Percentiles rank a stretch among this genome's conserved stretches.
These are phyloP conservation scores for Huntiella decipiens DNA, from an alignment of 2,329 filamentous ascomycete species.

Conservation along the genomic window DNA sequence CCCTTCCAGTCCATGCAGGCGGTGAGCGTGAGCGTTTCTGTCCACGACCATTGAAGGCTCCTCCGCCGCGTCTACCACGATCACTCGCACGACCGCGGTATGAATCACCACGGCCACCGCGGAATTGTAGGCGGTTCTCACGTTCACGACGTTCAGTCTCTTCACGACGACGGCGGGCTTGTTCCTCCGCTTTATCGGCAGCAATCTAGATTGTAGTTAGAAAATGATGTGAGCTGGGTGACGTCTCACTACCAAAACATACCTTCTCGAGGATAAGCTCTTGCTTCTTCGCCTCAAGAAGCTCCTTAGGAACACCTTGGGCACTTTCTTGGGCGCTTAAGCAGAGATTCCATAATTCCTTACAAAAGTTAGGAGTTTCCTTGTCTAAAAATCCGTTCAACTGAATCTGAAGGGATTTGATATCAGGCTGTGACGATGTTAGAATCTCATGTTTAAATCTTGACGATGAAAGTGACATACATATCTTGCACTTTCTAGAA, in stretches of 20 bases:
- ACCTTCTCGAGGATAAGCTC: slow-evolving; percentile 94
- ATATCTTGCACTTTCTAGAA: slow-evolving; percentile 54
- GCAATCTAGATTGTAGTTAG: slow-evolving; percentile 39
- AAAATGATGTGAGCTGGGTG: not conserved
- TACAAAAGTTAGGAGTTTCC: slow-evolving; percentile 74
- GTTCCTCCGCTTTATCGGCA: slow-evolving; percentile 63
- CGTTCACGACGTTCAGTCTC: slow-evolving; percentile 52
- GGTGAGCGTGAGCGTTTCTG: slow-evolving; percentile 29
- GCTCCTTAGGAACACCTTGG: slow-evolving; percentile 81
- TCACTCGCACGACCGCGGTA: slow-evolving; percentile 28
- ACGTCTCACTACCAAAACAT: slow-evolving; percentile 11
- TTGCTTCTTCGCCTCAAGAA: slow-evolving; percentile 88
- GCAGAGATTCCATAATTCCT: slow-evolving; percentile 81
- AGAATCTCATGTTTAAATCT: not conserved
- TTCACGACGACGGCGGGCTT: slow-evolving; percentile 51
- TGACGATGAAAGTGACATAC: slow-evolving; percentile 31
- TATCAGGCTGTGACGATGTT: slow-evolving; percentile 50
- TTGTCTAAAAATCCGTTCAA: slow-evolving; percentile 90
- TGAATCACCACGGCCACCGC: slow-evolving; percentile 34
- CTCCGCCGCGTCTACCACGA: slow-evolving; percentile 23
- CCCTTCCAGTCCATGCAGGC: slow-evolving; percentile 23
- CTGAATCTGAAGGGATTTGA: slow-evolving; percentile 87
- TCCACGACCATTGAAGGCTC: slow-evolving; percentile 22
- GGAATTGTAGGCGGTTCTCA: slow-evolving; percentile 36
- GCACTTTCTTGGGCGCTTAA: slow-evolving; percentile 76